Evolutionary conservation across 352 stramenopile genomes (phyloP).

Genomic region (Globisporangium viniferum): DNA sequence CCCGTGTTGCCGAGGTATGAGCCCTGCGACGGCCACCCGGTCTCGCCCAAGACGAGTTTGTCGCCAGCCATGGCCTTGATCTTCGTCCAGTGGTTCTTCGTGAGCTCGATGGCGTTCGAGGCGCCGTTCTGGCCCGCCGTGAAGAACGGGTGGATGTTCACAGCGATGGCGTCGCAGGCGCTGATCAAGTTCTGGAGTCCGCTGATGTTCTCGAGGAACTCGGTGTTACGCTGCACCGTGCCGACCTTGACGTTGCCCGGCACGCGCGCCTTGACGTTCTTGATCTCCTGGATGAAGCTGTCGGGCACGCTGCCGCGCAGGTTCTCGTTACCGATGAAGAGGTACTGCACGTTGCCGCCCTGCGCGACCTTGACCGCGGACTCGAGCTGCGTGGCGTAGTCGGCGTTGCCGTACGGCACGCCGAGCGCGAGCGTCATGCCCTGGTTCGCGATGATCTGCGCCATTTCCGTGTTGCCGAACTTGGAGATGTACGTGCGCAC

Average conservation of each 20-base stretch:
- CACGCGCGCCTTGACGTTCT: conserved; percentile 44
- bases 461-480: conserved; percentile 54
- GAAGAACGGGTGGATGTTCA: conserved; percentile 73
- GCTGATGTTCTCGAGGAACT: conserved; percentile 41
- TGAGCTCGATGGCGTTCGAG: conserved; percentile 38
- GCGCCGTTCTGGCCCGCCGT: conserved; percentile 29
- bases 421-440: conserved; percentile 52
- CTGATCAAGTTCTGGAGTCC: conserved; percentile 41
- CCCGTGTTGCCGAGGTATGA: conserved; percentile 38
- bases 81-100: conserved; percentile 44
- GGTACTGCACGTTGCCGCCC: conserved; percentile 43
- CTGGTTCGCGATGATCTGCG: conserved; percentile 42
- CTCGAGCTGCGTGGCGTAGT: conserved; percentile 44
- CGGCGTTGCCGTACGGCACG: conserved; percentile 49
- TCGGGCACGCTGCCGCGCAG: conserved; percentile 34
- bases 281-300: conserved; percentile 46
- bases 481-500: conserved; percentile 73
- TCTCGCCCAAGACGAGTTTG: conserved; percentile 58
- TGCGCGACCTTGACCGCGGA: conserved; percentile 43
- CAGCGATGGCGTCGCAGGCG: conserved; percentile 43
- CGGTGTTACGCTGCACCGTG: conserved; percentile 70
- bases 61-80: conserved; percentile 34
- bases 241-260: conserved; percentile 49
- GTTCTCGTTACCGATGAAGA: conserved; percentile 80
- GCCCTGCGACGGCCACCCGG: conserved; percentile 47